These are phyloP conservation scores for Eucommia ulmoides DNA, from an alignment of 257 asterid genomes.

Conservation along the genomic window DNA sequence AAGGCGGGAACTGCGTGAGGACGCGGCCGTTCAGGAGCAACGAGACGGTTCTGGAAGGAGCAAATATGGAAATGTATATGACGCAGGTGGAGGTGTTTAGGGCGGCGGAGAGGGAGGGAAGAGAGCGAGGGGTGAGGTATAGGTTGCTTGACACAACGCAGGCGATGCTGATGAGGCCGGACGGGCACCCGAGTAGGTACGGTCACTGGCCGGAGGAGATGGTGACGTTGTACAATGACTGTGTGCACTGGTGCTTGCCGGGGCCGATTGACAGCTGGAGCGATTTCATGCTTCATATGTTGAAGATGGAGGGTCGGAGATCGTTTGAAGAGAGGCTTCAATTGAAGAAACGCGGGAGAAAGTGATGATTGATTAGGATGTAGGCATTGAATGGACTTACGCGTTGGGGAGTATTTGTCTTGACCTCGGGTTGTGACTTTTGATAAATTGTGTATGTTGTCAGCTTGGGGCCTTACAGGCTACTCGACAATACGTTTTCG, in stretches of 20 bases:
- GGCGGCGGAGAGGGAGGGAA: slow-evolving; percentile 14
- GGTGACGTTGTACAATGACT: slow-evolving; percentile 26
- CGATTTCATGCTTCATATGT: slow-evolving; percentile 35
- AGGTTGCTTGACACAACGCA: slow-evolving; percentile 21
- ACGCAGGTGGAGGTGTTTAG: slow-evolving; percentile 22
- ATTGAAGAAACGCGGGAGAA: too few species aligned
- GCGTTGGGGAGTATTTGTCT: too few species aligned
- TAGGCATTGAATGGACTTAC: too few species aligned
- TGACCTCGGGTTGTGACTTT: too few species aligned
- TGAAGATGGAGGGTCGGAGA: slow-evolving; percentile 35
- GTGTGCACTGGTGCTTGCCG: slow-evolving; percentile 38
- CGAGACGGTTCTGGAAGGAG: slow-evolving; percentile 18
- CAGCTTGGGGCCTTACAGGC: too few species aligned
- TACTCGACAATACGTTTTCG: too few species aligned
- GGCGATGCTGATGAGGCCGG: slow-evolving; percentile 27
- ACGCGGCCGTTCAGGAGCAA: slow-evolving; percentile 17
- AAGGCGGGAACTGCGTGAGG: slow-evolving; percentile 21
- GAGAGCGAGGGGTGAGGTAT: slow-evolving; percentile 9
- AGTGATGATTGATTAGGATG: too few species aligned
- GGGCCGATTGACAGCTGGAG: slow-evolving; percentile 75
- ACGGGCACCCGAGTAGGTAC: slow-evolving; percentile 28
- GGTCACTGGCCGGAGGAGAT: slow-evolving; percentile 26
- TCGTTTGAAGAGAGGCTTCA: slow-evolving; percentile 18
- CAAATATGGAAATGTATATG: slow-evolving; percentile 21
- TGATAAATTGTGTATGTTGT: too few species aligned